phyloP scores from a whole-genome alignment of 2,329 filamentous ascomycete species.

The Ophiostoma piceae region DNA sequence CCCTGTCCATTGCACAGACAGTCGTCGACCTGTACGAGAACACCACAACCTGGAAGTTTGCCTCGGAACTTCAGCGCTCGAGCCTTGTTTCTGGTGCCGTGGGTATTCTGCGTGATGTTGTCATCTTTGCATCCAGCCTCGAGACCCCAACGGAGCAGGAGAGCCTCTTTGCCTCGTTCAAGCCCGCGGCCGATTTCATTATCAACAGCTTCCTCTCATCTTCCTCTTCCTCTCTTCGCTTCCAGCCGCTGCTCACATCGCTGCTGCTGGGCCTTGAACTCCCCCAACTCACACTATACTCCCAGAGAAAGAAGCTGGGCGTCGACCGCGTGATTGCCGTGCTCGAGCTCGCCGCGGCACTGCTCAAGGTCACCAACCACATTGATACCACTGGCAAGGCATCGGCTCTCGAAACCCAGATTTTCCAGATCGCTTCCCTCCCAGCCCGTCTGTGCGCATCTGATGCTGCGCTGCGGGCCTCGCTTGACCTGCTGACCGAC shows the following conservation, averaged over 20 bases:
- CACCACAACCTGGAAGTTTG: slow-evolving; percentile 79
- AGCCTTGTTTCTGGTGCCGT: slow-evolving; percentile 64
- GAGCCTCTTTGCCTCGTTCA: slow-evolving; percentile 51
- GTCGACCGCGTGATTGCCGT: slow-evolving; percentile 59
- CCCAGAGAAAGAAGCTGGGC: slow-evolving; percentile 49
- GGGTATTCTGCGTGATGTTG: slow-evolving; percentile 63
- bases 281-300: slow-evolving; percentile 58
- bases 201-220: slow-evolving; percentile 69
- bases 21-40: slow-evolving; percentile 82
- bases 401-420: slow-evolving; percentile 64
- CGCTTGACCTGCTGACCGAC: slow-evolving; percentile 65
- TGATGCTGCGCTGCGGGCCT: slow-evolving; percentile 59
- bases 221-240: slow-evolving; percentile 63
- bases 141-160: slow-evolving; percentile 39
- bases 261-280: slow-evolving; percentile 58
- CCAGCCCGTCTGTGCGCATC: slow-evolving; percentile 71
- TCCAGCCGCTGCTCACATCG: slow-evolving; percentile 69
- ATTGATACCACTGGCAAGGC: slow-evolving; percentile 59
- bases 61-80: slow-evolving; percentile 60
- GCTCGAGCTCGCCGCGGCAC: slow-evolving; percentile 59
- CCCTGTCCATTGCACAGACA: slow-evolving; percentile 67
- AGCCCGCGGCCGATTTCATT: slow-evolving; percentile 68
- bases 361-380: slow-evolving; percentile 65
- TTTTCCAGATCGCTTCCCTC: slow-evolving; percentile 75
- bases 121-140: slow-evolving; percentile 69